Conservation (phyloP, 2,329 filamentous ascomycete species). For the Mycogone perniciosa region DNA sequence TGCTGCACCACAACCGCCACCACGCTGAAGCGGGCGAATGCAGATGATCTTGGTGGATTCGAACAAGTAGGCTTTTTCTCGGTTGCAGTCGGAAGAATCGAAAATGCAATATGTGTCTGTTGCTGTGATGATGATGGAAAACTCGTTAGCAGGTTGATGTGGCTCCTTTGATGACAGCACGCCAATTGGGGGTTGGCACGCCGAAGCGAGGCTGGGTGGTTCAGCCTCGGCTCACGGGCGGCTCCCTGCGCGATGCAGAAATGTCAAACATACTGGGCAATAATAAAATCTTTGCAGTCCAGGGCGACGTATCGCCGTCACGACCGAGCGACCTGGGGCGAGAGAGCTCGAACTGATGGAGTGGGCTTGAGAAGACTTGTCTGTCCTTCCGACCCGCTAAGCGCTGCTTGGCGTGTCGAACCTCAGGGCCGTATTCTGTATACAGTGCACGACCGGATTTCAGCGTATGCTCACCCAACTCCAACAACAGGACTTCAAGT, state of each 20-base stretch:
- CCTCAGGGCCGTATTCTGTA: conserved; percentile 20
- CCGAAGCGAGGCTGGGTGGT: conserved; percentile 11
- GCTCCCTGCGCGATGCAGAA: conserved; percentile 5
- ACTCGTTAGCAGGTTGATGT: conserved; percentile 13
- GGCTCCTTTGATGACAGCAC: conserved; percentile 11
- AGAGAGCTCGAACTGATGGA: conserved; percentile 22
- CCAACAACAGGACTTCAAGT: conserved; percentile 6
- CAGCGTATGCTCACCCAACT: conserved; percentile 1
- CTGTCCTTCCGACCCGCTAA: conserved; percentile 23
- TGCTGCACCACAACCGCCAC: neutral
- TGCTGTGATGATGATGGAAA: conserved; percentile 9
- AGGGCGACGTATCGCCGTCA: conserved; percentile 19
- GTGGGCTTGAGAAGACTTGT: conserved; percentile 21
- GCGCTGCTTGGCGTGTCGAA: conserved; percentile 28
- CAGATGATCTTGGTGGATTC: neutral
- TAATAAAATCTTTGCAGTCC: conserved; percentile 20
- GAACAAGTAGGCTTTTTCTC: neutral
- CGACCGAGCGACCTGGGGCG: conserved; percentile 19
- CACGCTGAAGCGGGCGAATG: conserved; percentile 2
- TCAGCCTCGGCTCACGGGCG: conserved; percentile 1
- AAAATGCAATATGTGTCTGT: conserved; percentile 4
- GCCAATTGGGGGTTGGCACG: conserved; percentile 16
- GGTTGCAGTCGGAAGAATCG: conserved; percentile 4
- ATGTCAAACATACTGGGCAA: conserved; percentile 12
- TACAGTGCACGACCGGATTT: conserved; percentile 12